Evolutionary conservation across 83 land plant genomes (phyloP).

Genomic region (Picea abies): DNA sequence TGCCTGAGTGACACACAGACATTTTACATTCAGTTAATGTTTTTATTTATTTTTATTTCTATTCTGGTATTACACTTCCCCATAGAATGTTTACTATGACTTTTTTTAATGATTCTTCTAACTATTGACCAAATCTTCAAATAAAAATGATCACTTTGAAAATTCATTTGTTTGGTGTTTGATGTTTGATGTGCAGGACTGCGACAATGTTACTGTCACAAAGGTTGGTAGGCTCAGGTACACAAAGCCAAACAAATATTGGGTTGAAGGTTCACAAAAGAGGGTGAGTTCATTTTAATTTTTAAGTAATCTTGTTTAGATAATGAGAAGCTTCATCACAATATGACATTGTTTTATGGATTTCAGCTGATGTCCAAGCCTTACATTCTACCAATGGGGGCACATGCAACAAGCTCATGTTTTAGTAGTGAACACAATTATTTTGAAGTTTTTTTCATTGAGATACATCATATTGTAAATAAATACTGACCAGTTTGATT

Average conservation of each 20-base stretch:
- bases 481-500: too few species aligned
- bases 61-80: too few species aligned
- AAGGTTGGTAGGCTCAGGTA: constrained; percentile 11
- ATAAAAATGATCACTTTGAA: too few species aligned
- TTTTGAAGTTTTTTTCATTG: too few species aligned
- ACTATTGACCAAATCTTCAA: too few species aligned
- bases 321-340: neutral
- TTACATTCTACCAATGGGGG: neutral
- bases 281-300: neutral
- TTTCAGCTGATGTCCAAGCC: neutral
- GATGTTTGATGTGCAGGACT: constrained; percentile 5
- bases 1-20: too few species aligned
- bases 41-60: too few species aligned
- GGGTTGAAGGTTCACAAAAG: constrained; percentile 14
- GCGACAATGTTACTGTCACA: constrained; percentile 10
- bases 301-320: neutral
- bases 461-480: too few species aligned
- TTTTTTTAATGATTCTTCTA: too few species aligned
- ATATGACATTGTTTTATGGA: neutral
- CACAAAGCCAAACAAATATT: constrained; percentile 13
- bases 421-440: too few species aligned
- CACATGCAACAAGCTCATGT: neutral
- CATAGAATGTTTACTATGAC: too few species aligned
- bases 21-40: too few species aligned
- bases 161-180: neutral